These are phyloP conservation scores for Herpetomonas tarakana DNA, from an alignment of 208 protist species.

Conservation along the genomic window DNA sequence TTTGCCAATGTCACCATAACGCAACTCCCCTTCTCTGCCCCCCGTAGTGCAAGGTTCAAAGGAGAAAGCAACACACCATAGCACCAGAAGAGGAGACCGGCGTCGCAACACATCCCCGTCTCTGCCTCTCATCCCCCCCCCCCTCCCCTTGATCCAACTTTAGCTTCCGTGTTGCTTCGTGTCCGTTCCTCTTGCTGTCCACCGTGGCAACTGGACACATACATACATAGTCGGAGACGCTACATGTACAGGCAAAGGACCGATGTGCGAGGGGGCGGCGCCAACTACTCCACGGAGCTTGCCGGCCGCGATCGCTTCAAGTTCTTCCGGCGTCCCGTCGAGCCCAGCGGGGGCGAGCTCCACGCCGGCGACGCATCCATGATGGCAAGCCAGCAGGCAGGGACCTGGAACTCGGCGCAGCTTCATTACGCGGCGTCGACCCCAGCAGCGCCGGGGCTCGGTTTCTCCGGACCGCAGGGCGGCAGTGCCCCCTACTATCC, in stretches of 20 bases:
- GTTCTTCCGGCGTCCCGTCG: constrained; percentile 84
- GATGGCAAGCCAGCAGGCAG: not conserved
- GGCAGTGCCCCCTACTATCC: constrained; percentile 18
- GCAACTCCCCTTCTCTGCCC: no score
- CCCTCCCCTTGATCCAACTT: no score
- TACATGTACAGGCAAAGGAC: constrained; percentile 26
- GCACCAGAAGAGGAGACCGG: no score
- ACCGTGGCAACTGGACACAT: no score
- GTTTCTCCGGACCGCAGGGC: not conserved
- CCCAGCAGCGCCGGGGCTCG: constrained; percentile 11
- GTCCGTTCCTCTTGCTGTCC: no score
- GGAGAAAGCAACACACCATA: no score
- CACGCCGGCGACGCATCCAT: not conserved
- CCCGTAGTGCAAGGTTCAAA: no score
- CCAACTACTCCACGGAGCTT: constrained; percentile 64
- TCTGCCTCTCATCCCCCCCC: no score
- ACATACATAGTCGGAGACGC: no score
- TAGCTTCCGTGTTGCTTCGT: no score
- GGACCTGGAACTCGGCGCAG: constrained; percentile 9
- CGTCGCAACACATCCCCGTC: no score
- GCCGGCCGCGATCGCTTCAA: constrained; percentile 81
- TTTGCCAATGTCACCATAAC: no score
- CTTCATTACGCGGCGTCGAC: constrained; percentile 25
- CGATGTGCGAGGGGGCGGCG: constrained; percentile 42
- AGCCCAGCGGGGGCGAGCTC: constrained; percentile 28